These are phyloP conservation scores for Candida xiaguanensis DNA, from an alignment of 805 yeast genomes.

Conservation along the genomic window DNA sequence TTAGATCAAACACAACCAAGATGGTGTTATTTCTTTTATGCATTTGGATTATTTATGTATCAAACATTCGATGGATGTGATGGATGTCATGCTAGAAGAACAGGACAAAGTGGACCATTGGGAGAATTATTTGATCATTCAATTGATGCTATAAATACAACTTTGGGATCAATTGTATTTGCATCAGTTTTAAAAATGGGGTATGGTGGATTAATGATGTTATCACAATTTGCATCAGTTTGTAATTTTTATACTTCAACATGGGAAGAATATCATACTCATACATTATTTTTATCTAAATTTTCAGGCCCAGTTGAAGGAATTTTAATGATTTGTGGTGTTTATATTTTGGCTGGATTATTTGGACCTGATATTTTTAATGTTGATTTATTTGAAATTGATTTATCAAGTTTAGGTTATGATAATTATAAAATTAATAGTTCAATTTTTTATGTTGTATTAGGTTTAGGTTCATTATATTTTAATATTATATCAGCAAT, in stretches of 20 bases:
- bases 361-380: slow-evolving; percentile 72
- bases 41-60: slow-evolving; percentile 79
- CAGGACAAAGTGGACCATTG: slow-evolving; percentile 91
- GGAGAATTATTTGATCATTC: slow-evolving; percentile 96
- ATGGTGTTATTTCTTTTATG: slow-evolving; percentile 77
- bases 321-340: slow-evolving; percentile 55
- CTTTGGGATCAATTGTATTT: slow-evolving; percentile 71
- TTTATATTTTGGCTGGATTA: slow-evolving; percentile 61
- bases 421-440: slow-evolving; percentile 31
- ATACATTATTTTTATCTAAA: slow-evolving; percentile 68
- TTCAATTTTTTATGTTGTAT: slow-evolving; percentile 41
- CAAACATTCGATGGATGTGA: slow-evolving; percentile 97
- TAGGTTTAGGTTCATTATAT: slow-evolving; percentile 52
- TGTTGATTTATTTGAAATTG: slow-evolving; percentile 34
- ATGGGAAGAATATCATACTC: slow-evolving; percentile 95
- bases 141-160: slow-evolving; percentile 68
- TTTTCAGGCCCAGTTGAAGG: slow-evolving; percentile 97
- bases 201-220: slow-evolving; percentile 52
- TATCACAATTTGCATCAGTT: slow-evolving; percentile 70
- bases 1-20: slow-evolving; percentile 58
- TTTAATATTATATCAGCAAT: slow-evolving; percentile 70
- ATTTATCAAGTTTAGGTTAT: slow-evolving; percentile 33
- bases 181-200: slow-evolving; percentile 78
- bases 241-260: slow-evolving; percentile 85
- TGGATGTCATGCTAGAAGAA: slow-evolving; percentile 91